Evolutionary conservation across 208 protist genomes (phyloP).

Genomic region (Trypanosoma melophagium): DNA sequence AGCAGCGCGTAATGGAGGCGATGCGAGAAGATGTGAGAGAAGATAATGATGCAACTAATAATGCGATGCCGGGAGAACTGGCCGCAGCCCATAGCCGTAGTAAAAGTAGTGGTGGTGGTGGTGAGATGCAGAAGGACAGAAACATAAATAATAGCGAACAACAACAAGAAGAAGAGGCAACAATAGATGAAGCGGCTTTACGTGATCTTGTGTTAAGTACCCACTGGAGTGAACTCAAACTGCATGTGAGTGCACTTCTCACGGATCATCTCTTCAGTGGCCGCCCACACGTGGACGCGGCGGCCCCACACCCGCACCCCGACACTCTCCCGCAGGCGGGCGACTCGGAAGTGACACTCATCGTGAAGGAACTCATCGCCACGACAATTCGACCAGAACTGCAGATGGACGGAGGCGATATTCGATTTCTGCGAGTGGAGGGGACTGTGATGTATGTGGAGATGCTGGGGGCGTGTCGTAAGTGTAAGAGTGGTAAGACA

Average conservation of each 20-base stretch:
- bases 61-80: not conserved
- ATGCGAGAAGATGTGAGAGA: slow-evolving; percentile 17
- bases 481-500: slow-evolving; percentile 82
- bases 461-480: slow-evolving; percentile 89
- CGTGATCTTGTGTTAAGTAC: slow-evolving; percentile 55
- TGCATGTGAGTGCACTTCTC: slow-evolving; percentile 78
- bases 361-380: slow-evolving; percentile 90
- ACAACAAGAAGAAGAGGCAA: slow-evolving; percentile 30
- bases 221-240: slow-evolving; percentile 82
- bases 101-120: not conserved
- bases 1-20: slow-evolving; percentile 39
- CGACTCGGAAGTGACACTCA: slow-evolving; percentile 85
- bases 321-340: slow-evolving; percentile 82
- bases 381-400: slow-evolving; percentile 86
- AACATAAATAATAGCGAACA: not conserved
- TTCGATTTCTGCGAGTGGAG: slow-evolving; percentile 81
- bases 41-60: not conserved
- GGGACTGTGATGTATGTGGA: slow-evolving; percentile 73
- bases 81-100: not conserved
- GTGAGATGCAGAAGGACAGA: not conserved
- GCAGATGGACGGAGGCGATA: slow-evolving; percentile 91
- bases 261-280: slow-evolving; percentile 86
- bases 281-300: slow-evolving; percentile 62
- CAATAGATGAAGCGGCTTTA: slow-evolving; percentile 55
- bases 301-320: slow-evolving; percentile 75